Percentiles rank a stretch among this genome's conserved stretches.
phyloP scores from a whole-genome alignment of 768 basidiomycete genomes.

The Tephrocybe sp. region DNA sequence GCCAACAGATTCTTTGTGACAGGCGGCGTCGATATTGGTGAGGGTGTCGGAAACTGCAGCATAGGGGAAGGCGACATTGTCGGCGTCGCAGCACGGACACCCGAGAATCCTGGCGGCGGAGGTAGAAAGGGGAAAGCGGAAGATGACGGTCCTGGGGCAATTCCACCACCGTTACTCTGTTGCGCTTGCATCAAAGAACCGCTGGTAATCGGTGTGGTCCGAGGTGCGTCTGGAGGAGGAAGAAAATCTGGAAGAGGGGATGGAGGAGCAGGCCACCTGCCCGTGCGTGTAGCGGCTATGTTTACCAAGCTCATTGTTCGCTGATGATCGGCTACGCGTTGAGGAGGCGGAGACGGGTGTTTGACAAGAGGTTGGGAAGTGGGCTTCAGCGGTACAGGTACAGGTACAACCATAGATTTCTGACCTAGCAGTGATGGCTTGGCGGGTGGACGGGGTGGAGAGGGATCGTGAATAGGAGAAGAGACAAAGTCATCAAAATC shows the following conservation, averaged over 20 bases:
- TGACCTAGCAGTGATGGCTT: constrained; percentile 24
- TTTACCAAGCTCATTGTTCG: constrained; percentile 61
- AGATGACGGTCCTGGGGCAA: constrained; percentile 19
- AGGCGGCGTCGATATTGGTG: constrained; percentile 13
- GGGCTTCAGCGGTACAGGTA: neutral
- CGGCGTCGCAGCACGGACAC: constrained; percentile 4
- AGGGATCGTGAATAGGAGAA: constrained; percentile 42
- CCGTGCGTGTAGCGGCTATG: constrained; percentile 49
- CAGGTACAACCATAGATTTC: constrained; percentile 2
- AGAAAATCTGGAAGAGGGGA: constrained; percentile 24
- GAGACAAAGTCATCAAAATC: constrained; percentile 35
- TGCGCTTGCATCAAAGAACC: constrained; percentile 30
- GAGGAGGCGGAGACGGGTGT: constrained; percentile 19
- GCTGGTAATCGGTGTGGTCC: constrained; percentile 13
- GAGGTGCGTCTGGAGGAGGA: constrained; percentile 22
- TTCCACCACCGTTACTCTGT: constrained; percentile 23
- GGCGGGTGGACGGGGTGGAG: constrained; percentile 44
- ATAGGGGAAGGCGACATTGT: constrained; percentile 4
- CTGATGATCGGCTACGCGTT: constrained; percentile 46
- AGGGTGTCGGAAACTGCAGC: constrained; percentile 2
- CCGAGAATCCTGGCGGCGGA: constrained; percentile 14
- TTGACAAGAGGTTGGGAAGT: constrained; percentile 10
- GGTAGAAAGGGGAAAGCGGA: constrained; percentile 11
- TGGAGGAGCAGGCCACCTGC: constrained; percentile 41
- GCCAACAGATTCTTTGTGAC: neutral